These are phyloP conservation scores for Metschnikowia chrysomelidarum DNA, from an alignment of 805 yeast genomes.

Conservation along the genomic window DNA sequence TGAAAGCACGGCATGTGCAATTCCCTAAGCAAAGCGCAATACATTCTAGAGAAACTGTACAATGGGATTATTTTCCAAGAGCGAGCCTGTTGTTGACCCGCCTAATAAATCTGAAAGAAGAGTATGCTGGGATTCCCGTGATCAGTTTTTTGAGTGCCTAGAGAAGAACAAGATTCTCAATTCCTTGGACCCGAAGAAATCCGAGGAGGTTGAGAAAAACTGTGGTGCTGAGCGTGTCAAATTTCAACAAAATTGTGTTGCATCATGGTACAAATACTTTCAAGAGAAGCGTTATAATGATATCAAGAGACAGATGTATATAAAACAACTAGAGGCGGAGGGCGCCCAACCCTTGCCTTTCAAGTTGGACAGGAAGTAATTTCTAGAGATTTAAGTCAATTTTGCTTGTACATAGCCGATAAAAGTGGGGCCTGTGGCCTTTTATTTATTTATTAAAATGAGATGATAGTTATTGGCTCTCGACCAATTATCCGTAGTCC, in stretches of 20 bases:
- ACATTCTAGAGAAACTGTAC: no score
- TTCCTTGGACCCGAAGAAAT: conserved; percentile 57
- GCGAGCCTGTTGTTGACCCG: conserved; percentile 35
- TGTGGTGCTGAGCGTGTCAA: conserved; percentile 59
- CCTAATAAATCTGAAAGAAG: conserved; percentile 69
- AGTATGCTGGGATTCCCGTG: conserved; percentile 90
- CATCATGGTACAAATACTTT: conserved; percentile 85
- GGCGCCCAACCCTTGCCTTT: conserved; percentile 40
- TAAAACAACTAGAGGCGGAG: conserved; percentile 67
- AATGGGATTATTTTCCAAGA: conserved; percentile 54
- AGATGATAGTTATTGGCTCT: conserved; percentile 34
- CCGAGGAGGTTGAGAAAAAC: conserved; percentile 45
- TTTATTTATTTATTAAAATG: conserved; percentile 18
- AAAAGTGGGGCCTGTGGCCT: conserved; percentile 1
- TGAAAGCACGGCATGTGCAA: no score
- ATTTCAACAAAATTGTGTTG: conserved; percentile 75
- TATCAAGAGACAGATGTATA: conserved; percentile 61
- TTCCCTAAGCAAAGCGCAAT: no score
- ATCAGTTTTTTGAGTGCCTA: conserved; percentile 70
- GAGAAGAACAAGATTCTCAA: conserved; percentile 65
- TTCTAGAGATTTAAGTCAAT: not conserved
- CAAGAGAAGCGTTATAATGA: conserved; percentile 86
- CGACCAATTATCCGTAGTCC: conserved; percentile 23
- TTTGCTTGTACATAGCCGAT: conserved; percentile 10
- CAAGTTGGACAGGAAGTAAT: conserved; percentile 26